A percentile compares a stretch with the other conserved stretches of the same genome.
Evolutionary conservation across 2,329 filamentous ascomycete genomes (phyloP).

Genomic region (Colletotrichum cuscutae): DNA sequence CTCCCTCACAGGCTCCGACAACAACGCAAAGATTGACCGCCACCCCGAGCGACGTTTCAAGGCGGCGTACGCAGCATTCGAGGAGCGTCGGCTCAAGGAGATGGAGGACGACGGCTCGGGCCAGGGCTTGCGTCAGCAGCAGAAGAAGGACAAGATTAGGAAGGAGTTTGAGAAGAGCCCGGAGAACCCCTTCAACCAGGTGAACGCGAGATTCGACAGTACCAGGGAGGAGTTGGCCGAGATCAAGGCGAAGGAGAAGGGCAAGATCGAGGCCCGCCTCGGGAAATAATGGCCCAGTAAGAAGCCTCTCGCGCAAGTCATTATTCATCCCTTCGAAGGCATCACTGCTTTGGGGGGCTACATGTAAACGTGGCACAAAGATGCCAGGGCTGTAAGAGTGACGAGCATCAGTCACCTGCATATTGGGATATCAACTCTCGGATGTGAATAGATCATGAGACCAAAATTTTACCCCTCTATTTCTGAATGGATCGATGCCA

Average conservation of each 20-base stretch:
- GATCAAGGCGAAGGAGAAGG: constrained; percentile 73
- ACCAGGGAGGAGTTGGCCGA: constrained; percentile 79
- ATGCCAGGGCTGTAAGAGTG: background rate
- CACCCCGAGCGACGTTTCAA: constrained; percentile 91
- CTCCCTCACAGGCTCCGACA: constrained; percentile 65
- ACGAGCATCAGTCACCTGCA: constrained; percentile 18
- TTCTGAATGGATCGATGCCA: background rate
- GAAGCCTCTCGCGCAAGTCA: background rate
- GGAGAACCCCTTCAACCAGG: constrained; percentile 96
- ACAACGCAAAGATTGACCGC: constrained; percentile 78
- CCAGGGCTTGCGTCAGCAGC: constrained; percentile 80
- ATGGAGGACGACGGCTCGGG: constrained; percentile 83
- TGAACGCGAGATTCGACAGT: constrained; percentile 79
- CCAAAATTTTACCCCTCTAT: constrained; percentile 2
- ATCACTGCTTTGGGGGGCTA: background rate
- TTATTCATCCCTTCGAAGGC: background rate
- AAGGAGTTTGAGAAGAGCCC: constrained; percentile 96
- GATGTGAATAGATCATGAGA: constrained; percentile 20
- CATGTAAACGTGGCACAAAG: constrained; percentile 1
- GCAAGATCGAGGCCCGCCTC: constrained; percentile 79
- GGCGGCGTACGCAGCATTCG: constrained; percentile 84
- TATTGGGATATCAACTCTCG: constrained; percentile 6
- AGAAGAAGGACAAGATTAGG: constrained; percentile 83
- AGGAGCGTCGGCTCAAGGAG: constrained; percentile 84
- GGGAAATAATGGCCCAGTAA: constrained; percentile 43